Evolutionary conservation across 176 grass and related monocot genomes (phyloP).

Genomic region (Phoenix roebelenii): DNA sequence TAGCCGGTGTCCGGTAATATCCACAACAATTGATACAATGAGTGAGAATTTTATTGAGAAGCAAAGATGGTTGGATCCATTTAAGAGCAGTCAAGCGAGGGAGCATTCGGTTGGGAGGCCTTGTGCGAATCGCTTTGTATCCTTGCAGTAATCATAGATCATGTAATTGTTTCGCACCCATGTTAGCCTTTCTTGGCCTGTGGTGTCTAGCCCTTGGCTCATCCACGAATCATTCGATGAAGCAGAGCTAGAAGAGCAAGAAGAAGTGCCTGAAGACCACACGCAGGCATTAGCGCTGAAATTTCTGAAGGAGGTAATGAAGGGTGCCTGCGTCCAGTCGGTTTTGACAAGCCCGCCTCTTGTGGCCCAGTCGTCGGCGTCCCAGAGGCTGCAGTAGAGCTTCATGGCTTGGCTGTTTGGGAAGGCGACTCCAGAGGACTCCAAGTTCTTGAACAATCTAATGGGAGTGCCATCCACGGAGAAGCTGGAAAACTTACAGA

Average conservation of each 20-base stretch:
- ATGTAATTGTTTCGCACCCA: constrained; percentile 41
- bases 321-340: constrained; percentile 45
- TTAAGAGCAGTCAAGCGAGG: background rate
- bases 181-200: constrained; percentile 27
- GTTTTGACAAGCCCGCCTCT: constrained; percentile 52
- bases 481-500: constrained; percentile 10
- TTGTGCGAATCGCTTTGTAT: constrained; percentile 21
- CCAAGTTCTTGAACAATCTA: constrained; percentile 35
- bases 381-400: constrained; percentile 44
- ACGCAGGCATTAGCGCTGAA: constrained; percentile 18
- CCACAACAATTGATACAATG: too few species aligned
- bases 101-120: constrained; percentile 34
- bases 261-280: background rate
- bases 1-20: too few species aligned
- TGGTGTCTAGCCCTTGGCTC: constrained; percentile 32
- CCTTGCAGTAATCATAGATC: constrained; percentile 57
- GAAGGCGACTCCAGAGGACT: constrained; percentile 22
- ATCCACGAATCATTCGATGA: too few species aligned
- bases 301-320: constrained; percentile 35
- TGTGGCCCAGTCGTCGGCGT: constrained; percentile 63
- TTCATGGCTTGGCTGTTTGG: constrained; percentile 44
- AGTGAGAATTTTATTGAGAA: too few species aligned
- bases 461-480: constrained; percentile 42
- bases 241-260: background rate
- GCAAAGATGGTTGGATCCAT: too few species aligned